Conservation (phyloP, 768 basidiomycete species). For the Auricularia sp. region DNA sequence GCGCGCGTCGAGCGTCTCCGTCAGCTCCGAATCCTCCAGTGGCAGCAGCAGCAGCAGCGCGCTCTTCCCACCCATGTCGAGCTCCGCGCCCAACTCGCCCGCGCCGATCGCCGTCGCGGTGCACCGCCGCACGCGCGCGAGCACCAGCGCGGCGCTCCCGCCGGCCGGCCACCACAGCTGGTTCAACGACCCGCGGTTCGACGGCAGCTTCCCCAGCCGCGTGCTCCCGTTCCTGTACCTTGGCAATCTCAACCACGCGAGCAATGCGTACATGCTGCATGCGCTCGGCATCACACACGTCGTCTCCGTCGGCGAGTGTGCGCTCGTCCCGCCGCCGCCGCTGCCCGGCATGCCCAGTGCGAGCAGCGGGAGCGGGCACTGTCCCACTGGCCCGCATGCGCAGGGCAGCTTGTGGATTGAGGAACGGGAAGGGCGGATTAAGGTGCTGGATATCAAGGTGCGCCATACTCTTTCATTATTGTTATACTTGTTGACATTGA, state of each 20-base stretch:
- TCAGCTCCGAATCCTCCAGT: not conserved
- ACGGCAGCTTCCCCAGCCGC: constrained; percentile 90
- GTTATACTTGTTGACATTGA: constrained; percentile 5
- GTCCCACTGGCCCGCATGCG: constrained; percentile 32
- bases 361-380: constrained; percentile 26
- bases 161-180: constrained; percentile 75
- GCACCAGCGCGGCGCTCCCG: constrained; percentile 60
- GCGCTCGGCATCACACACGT: constrained; percentile 95
- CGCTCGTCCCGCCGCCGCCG: constrained; percentile 64
- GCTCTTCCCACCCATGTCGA: constrained; percentile 7
- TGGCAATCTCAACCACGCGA: constrained; percentile 90
- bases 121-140: constrained; percentile 21
- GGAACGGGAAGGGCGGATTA: constrained; percentile 80
- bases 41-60: not conserved
- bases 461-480: not conserved
- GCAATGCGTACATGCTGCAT: constrained; percentile 92
- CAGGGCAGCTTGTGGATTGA: constrained; percentile 81
- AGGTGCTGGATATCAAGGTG: constrained; percentile 76
- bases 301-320: constrained; percentile 93
- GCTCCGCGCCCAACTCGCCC: constrained; percentile 4
- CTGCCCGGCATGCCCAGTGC: constrained; percentile 22
- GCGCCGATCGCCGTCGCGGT: constrained; percentile 2
- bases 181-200: constrained; percentile 90
- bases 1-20: constrained; percentile 9
- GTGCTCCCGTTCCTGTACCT: constrained; percentile 89